These are phyloP conservation scores for Boletus rex-veris DNA, from an alignment of 768 basidiomycete species.

Conservation along the genomic window DNA sequence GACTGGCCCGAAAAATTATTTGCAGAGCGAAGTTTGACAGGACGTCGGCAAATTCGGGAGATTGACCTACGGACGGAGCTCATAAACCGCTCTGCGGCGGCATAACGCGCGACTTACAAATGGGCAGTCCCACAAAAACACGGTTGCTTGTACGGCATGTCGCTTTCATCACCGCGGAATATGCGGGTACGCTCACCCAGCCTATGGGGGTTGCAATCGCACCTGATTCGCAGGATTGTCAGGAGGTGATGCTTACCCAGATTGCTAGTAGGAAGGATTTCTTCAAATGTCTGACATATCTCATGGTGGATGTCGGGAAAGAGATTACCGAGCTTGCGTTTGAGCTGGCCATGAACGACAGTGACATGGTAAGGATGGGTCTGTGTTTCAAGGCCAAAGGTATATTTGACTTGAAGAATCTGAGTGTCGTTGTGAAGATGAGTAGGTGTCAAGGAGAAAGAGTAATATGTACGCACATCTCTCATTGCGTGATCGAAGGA, in stretches of 20 bases:
- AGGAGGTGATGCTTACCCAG: slow-evolving; percentile 15
- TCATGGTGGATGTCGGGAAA: slow-evolving; percentile 36
- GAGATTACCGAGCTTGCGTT: slow-evolving; percentile 30
- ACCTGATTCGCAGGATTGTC: slow-evolving; percentile 9
- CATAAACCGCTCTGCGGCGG: slow-evolving; percentile 2
- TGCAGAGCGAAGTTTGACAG: slow-evolving; percentile 34
- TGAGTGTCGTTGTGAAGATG: slow-evolving; percentile 10
- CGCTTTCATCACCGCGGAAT: slow-evolving; percentile 29
- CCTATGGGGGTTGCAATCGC: slow-evolving; percentile 16
- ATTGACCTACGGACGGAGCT: slow-evolving; percentile 30
- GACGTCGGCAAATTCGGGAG: slow-evolving; percentile 35
- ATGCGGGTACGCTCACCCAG: slow-evolving; percentile 30
- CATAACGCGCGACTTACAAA: slow-evolving; percentile 29
- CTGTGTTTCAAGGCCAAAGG: slow-evolving; percentile 34
- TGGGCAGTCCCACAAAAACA: slow-evolving; percentile 37
- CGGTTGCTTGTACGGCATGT: slow-evolving; percentile 40
- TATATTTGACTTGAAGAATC: slow-evolving; percentile 39
- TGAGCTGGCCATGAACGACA: slow-evolving; percentile 32
- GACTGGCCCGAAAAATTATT: slow-evolving; percentile 29
- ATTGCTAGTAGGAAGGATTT: slow-evolving; percentile 23
- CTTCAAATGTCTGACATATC: slow-evolving; percentile 30
- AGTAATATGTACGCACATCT: slow-evolving; percentile 32
- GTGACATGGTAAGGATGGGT: slow-evolving; percentile 36
- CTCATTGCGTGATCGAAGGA: slow-evolving; percentile 39
- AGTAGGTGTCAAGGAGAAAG: slow-evolving; percentile 1